phyloP scores from a whole-genome alignment of 805 yeast genomes.

The Hanseniaspora lachancei region DNA sequence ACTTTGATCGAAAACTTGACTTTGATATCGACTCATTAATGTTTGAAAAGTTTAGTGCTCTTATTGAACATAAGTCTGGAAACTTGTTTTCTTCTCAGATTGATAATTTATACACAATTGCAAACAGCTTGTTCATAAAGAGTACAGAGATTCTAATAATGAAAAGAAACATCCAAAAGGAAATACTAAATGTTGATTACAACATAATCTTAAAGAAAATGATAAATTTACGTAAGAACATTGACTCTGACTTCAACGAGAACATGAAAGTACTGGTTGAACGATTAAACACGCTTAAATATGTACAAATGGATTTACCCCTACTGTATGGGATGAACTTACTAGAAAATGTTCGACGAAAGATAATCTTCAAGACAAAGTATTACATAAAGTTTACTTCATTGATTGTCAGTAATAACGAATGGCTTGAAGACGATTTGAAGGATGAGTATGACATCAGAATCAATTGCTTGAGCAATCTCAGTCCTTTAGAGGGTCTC shows the following conservation, averaged over 20 bases:
- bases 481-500: constrained; percentile 27
- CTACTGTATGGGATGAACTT: constrained; percentile 56
- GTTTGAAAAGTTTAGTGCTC: constrained; percentile 1
- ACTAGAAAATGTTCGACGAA: constrained; percentile 47
- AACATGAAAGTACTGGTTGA: neutral
- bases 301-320: constrained; percentile 44
- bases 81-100: neutral
- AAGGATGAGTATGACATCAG: constrained; percentile 46
- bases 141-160: constrained; percentile 10
- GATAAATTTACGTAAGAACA: constrained; percentile 17
- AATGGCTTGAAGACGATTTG: constrained; percentile 34
- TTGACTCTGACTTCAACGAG: neutral
- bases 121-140: constrained; percentile 7
- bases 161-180: constrained; percentile 19
- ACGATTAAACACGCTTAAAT: constrained; percentile 15
- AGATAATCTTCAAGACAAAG: constrained; percentile 35
- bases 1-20: neutral
- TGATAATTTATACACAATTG: constrained; percentile 5
- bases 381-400: constrained; percentile 18
- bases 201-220: constrained; percentile 15
- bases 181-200: neutral
- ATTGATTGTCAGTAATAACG: constrained; percentile 39
- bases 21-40: constrained; percentile 10
- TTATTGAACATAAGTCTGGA: neutral
- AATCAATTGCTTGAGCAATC: constrained; percentile 50